Evolutionary conservation across 169 alveolate genomes (phyloP).

Genomic region (Plasmodium chabaudi): DNA sequence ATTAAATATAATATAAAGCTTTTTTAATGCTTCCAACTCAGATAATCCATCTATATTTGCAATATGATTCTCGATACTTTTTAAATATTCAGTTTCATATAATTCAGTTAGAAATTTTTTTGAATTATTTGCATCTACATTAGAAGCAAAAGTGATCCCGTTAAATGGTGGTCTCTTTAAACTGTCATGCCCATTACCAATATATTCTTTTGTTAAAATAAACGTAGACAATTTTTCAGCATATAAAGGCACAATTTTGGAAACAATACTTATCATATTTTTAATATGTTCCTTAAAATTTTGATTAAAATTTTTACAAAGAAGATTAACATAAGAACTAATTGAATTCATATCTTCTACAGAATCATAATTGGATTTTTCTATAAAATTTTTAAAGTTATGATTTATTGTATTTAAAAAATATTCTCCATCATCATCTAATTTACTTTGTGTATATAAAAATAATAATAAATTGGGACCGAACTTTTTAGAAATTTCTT

Average conservation of each 20-base stretch:
- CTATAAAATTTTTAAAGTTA: slow-evolving; percentile 64
- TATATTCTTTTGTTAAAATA: slow-evolving; percentile 22
- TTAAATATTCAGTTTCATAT: slow-evolving; percentile 8
- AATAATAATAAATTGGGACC: slow-evolving; percentile 41
- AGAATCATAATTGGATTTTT: slow-evolving; percentile 25
- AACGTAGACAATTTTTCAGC: slow-evolving; percentile 28
- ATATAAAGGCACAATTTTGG: slow-evolving; percentile 45
- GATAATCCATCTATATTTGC: not conserved
- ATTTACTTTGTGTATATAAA: slow-evolving; percentile 62
- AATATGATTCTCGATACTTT: slow-evolving; percentile 11
- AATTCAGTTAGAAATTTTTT: not conserved
- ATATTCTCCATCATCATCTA: slow-evolving; percentile 72
- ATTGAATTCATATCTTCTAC: slow-evolving; percentile 22
- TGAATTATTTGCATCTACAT: not conserved
- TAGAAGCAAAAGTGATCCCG: not conserved
- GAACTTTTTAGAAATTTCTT: slow-evolving; percentile 22
- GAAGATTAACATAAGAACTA: slow-evolving; percentile 16
- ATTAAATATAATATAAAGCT: slow-evolving; percentile 24
- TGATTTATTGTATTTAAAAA: slow-evolving; percentile 39
- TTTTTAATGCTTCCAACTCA: slow-evolving; percentile 19
- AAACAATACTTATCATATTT: slow-evolving; percentile 21
- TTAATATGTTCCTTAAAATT: slow-evolving; percentile 7
- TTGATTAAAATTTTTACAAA: slow-evolving; percentile 52
- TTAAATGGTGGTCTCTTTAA: slow-evolving; percentile 43
- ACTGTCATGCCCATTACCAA: slow-evolving; percentile 15